Evolutionary conservation across 352 stramenopile species (phyloP).

Genomic region (Phytophthora sp.): DNA sequence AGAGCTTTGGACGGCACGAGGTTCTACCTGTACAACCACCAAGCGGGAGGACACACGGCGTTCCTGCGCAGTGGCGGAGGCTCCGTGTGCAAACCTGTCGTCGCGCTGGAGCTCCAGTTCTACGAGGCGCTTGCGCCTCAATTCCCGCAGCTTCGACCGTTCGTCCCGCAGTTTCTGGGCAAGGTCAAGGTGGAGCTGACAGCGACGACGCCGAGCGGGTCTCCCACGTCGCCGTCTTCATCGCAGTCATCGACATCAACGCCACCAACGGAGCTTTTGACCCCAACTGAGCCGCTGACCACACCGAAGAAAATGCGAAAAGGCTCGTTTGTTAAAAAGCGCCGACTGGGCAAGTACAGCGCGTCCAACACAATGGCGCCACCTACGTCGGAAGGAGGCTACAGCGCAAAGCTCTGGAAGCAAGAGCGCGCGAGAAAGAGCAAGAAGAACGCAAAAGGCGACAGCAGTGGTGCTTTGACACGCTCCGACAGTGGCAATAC

Average conservation of each 20-base stretch:
- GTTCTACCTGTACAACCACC: slow-evolving; percentile 84
- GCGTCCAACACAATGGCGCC: slow-evolving; percentile 4
- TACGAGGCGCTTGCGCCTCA: slow-evolving; percentile 61
- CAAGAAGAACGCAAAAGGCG: slow-evolving; percentile 12
- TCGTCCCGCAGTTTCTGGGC: slow-evolving; percentile 72
- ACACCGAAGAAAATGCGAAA: slow-evolving; percentile 24
- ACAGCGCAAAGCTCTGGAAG: slow-evolving; percentile 71
- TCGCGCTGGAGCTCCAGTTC: slow-evolving; percentile 76
- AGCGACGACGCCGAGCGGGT: slow-evolving; percentile 8
- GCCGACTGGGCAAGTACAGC: slow-evolving; percentile 34
- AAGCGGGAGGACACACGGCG: slow-evolving; percentile 79
- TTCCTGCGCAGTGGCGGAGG: slow-evolving; percentile 65
- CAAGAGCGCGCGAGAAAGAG: slow-evolving; percentile 46
- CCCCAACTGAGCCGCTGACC: slow-evolving; percentile 14
- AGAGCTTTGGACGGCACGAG: slow-evolving; percentile 64
- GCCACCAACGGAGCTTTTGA: neutral
- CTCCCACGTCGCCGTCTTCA: slow-evolving; percentile 5
- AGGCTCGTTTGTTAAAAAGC: slow-evolving; percentile 43
- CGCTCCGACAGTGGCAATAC: slow-evolving; percentile 9
- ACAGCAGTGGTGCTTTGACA: slow-evolving; percentile 9
- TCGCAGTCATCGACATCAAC: slow-evolving; percentile 5
- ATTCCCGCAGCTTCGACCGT: slow-evolving; percentile 67
- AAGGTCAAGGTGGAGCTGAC: slow-evolving; percentile 67
- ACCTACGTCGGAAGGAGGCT: slow-evolving; percentile 32
- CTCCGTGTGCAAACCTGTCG: slow-evolving; percentile 82